Evolutionary conservation across 208 protist genomes (phyloP).

Genomic region (Trypanosoma scelopori): DNA sequence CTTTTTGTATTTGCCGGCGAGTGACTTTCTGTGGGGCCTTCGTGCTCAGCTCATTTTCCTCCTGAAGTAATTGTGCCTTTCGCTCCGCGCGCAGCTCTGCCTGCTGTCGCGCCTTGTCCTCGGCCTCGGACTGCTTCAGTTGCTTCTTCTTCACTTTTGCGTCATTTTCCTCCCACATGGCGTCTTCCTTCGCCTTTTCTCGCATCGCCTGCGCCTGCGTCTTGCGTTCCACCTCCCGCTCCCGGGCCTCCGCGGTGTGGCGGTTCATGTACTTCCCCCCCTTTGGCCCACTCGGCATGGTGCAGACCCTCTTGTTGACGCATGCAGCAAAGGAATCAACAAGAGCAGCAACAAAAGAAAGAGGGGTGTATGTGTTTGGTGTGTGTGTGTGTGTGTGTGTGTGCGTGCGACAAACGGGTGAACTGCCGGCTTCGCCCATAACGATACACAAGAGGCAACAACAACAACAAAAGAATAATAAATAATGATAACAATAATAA

Average conservation of each 20-base stretch:
- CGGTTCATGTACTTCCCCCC: constrained; percentile 85
- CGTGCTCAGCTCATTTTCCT: constrained; percentile 61
- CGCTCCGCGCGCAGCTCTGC: constrained; percentile 60
- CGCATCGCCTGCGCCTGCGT: constrained; percentile 29
- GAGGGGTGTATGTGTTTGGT: no score
- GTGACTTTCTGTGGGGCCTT: constrained; percentile 76
- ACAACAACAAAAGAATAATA: no score
- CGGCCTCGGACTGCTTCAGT: constrained; percentile 65
- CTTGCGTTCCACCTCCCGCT: constrained; percentile 63
- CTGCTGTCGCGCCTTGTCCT: constrained; percentile 54
- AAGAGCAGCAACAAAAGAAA: background rate
- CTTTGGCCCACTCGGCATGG: constrained; percentile 87
- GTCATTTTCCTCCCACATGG: constrained; percentile 73
- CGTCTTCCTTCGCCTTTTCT: constrained; percentile 60
- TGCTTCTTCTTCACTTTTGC: constrained; percentile 50
- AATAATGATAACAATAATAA: no score
- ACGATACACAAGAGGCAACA: background rate
- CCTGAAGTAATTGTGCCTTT: constrained; percentile 62
- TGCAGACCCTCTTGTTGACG: background rate
- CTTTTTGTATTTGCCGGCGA: constrained; percentile 80
- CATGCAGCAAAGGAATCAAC: background rate
- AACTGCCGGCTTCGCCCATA: background rate
- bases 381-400: no score
- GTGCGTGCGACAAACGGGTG: background rate
- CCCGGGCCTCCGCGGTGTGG: constrained; percentile 78